Evolutionary conservation across 202 grass and related monocot genomes (phyloP).

Genomic region (Eragrostis tef): DNA sequence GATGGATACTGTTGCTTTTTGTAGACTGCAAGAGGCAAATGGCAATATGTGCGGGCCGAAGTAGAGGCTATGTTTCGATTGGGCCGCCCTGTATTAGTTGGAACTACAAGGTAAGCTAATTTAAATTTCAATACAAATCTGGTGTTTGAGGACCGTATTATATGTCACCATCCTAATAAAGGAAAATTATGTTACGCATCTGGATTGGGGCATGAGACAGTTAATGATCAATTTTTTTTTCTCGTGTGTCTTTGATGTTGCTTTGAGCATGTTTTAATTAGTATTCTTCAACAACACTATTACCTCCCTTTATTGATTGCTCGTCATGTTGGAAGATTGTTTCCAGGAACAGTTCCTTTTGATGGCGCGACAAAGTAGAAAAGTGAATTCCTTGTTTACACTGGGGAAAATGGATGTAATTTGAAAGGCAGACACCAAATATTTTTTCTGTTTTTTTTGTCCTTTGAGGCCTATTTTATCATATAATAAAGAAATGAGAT

Average conservation of each 20-base stretch:
- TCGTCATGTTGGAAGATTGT: neutral
- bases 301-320: neutral
- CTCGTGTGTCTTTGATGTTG: conserved; percentile 3
- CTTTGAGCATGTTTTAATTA: neutral
- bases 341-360: neutral
- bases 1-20: conserved; percentile 42
- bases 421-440: neutral
- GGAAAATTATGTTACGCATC: conserved; percentile 1
- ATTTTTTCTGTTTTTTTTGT: neutral
- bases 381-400: neutral
- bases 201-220: conserved; percentile 6
- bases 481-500: neutral
- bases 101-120: conserved; percentile 82
- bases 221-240: conserved; percentile 7
- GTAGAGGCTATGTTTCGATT: conserved; percentile 85
- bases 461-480: neutral
- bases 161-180: conserved; percentile 2
- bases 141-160: neutral
- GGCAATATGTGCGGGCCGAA: conserved; percentile 86
- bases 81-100: conserved; percentile 94
- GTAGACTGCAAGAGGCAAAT: conserved; percentile 93
- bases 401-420: neutral
- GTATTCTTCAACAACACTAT: neutral
- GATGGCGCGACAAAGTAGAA: conserved; percentile 3
- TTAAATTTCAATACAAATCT: conserved; percentile 30